Conservation (phyloP, 1,139 yeast species). For the Zygosaccharomyces sapae region DNA sequence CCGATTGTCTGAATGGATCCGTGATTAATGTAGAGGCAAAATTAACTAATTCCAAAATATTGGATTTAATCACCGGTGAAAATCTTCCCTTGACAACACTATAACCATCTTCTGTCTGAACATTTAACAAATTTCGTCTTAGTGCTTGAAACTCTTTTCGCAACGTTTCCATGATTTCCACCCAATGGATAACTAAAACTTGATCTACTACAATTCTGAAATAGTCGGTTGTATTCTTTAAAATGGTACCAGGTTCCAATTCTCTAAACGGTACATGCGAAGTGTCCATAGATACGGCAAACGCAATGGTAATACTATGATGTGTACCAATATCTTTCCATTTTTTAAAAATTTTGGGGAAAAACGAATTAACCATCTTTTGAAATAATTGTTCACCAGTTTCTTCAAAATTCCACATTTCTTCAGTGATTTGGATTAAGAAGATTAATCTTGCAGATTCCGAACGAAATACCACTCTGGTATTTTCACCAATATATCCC, state of each 20-base stretch:
- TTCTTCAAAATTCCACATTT: slow-evolving; percentile 98
- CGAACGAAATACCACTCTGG: slow-evolving; percentile 80
- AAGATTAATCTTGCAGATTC: slow-evolving; percentile 84
- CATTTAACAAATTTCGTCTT: slow-evolving; percentile 63
- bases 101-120: slow-evolving; percentile 39
- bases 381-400: slow-evolving; percentile 93
- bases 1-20: slow-evolving; percentile 82
- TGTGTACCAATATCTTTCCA: slow-evolving; percentile 88
- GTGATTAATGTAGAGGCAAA: slow-evolving; percentile 73
- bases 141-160: slow-evolving; percentile 82
- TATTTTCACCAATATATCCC: slow-evolving; percentile 65
- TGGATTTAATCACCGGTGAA: slow-evolving; percentile 85
- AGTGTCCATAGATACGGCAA: slow-evolving; percentile 71
- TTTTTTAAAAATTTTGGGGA: slow-evolving; percentile 82
- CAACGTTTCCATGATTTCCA: slow-evolving; percentile 81
- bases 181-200: slow-evolving; percentile 84
- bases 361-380: slow-evolving; percentile 80
- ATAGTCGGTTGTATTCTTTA: slow-evolving; percentile 66
- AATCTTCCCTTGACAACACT: slow-evolving; percentile 52
- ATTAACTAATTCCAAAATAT: slow-evolving; percentile 80
- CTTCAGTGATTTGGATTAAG: slow-evolving; percentile 82
- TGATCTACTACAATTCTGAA: slow-evolving; percentile 95
- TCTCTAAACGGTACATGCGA: slow-evolving; percentile 54
- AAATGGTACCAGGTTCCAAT: slow-evolving; percentile 67
- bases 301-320: slow-evolving; percentile 84